Evolutionary conservation across 2,329 filamentous ascomycete species (phyloP).

Genomic region (Cercospora citrullina): DNA sequence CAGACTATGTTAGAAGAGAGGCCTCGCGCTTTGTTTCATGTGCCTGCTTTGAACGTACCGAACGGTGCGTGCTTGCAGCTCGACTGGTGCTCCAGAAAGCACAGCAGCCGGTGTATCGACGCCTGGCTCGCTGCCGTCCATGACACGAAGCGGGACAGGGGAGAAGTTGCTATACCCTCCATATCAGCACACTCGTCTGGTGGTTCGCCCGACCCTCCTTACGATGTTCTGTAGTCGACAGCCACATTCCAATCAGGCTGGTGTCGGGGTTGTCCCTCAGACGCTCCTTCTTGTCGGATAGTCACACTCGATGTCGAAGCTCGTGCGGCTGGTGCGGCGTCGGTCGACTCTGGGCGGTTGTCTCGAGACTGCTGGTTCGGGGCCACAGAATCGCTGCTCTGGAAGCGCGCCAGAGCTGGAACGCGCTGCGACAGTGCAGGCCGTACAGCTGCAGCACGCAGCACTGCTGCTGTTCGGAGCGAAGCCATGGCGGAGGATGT

Average conservation of each 20-base stretch:
- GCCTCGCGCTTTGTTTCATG: not conserved
- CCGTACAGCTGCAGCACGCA: constrained; percentile 40
- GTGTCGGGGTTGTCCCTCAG: constrained; percentile 59
- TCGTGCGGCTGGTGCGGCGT: constrained; percentile 18
- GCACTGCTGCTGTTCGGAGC: constrained; percentile 41
- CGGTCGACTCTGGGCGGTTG: constrained; percentile 19
- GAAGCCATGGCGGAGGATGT: constrained; percentile 25
- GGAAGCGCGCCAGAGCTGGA: constrained; percentile 28
- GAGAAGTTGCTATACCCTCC: constrained; percentile 70
- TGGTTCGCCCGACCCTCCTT: constrained; percentile 41
- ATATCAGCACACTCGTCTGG: constrained; percentile 31
- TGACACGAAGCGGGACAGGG: constrained; percentile 82
- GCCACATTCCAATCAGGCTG: constrained; percentile 78
- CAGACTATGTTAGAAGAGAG: not conserved
- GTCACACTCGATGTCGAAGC: constrained; percentile 40
- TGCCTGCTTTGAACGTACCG: constrained; percentile 59
- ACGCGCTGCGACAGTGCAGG: constrained; percentile 30
- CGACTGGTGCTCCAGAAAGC: constrained; percentile 86
- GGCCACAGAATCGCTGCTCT: constrained; percentile 18
- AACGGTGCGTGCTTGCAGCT: constrained; percentile 90
- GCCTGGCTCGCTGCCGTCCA: constrained; percentile 84
- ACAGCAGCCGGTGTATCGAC: constrained; percentile 77
- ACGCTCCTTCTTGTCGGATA: constrained; percentile 53
- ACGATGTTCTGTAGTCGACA: constrained; percentile 90
- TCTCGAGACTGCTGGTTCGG: constrained; percentile 20